phyloP scores from a whole-genome alignment of 306 rosid species.

The Sechiopsis laciniata region DNA sequence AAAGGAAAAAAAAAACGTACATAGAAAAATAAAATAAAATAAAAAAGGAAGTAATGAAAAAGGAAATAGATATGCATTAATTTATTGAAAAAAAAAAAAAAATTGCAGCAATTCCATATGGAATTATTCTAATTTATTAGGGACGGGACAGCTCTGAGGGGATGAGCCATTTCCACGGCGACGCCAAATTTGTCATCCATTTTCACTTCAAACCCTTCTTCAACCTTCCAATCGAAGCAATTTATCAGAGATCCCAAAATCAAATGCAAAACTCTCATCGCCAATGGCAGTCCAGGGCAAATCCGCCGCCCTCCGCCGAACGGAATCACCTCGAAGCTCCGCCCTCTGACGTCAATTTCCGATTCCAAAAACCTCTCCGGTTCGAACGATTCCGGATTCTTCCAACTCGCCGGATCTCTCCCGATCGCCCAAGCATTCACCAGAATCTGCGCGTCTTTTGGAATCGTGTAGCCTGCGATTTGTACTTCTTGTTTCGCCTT shows the following conservation, averaged over 20 bases:
- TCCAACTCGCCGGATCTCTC: not conserved
- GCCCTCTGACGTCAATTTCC: not conserved
- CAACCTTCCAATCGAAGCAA: conserved; percentile 19
- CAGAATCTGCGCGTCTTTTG: not conserved
- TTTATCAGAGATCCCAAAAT: conserved; percentile 4
- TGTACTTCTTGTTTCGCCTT: conserved; percentile 8
- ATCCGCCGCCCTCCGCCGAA: conserved; percentile 19
- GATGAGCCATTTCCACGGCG: not conserved
- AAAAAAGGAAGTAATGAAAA: too few species aligned
- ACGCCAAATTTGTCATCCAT: conserved; percentile 13
- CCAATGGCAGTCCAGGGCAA: conserved; percentile 17
- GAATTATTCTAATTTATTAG: too few species aligned
- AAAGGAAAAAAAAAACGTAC: too few species aligned
- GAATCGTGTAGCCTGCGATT: conserved; percentile 1
- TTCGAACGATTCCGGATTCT: conserved; percentile 6
- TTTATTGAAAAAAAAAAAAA: too few species aligned
- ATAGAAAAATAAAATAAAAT: too few species aligned
- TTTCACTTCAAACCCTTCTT: not conserved
- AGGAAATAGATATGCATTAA: too few species aligned
- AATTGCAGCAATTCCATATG: too few species aligned
- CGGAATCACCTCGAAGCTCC: conserved; percentile 3
- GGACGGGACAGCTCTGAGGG: not conserved
- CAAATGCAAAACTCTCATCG: conserved; percentile 14
- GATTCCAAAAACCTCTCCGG: conserved; percentile 6
- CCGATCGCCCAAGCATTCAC: conserved; percentile 12